Base-by-base conservation (phyloP, 179 eudicot genomes). In the Heliamphora pulchella region DNA sequence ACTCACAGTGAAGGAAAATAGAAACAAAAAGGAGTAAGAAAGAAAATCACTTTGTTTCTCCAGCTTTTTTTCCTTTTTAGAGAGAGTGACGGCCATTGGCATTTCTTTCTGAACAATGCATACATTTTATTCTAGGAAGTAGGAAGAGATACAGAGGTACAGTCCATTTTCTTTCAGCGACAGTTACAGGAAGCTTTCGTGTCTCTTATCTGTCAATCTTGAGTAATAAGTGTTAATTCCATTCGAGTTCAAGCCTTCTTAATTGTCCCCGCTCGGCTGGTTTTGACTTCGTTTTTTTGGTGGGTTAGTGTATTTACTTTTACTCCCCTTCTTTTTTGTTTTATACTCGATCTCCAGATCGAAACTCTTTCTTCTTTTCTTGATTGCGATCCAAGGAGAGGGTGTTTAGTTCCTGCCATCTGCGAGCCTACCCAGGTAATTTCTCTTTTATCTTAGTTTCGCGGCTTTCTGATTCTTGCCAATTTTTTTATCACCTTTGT, bases 381-480 rank as follows among this genome's bases (percentile, higher is more conserved):
- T 54, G 9, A 53, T 54, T 67, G 80, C 64, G 62, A 78, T 65
- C 73, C n/a, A 48, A 47, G 59, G 41, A 31, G 17, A 17, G 47
- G 39, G n/a, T 8, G 58, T n/a, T 51, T 20, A 5, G 58, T 50
- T 71, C 5, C 20, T 39, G 1, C 39, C 11, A 10, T 20, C 22
- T 47, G 20, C 46, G 14, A 77, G 15, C 80, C 58, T 18, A 48
- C 14, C 1, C 46, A 48, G 58, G 71, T 18, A 74, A 74, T 10
- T 41, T 47, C 31, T n/a, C 51, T 5, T 15, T 5, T 43, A 77
- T 63, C 59, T 59, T 44, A 5, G 63, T 48, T 62, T 46, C 44
- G 18, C 44, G 71, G 15, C 41, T 5, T 18, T 10, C 22, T 43
- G 55, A 61, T 14, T 20, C 15, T 48, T 66, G 4, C 39, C 17